These are phyloP conservation scores for Sclerotiophoma versabilis DNA, from an alignment of 2,329 filamentous ascomycete genomes.

Conservation along the genomic window DNA sequence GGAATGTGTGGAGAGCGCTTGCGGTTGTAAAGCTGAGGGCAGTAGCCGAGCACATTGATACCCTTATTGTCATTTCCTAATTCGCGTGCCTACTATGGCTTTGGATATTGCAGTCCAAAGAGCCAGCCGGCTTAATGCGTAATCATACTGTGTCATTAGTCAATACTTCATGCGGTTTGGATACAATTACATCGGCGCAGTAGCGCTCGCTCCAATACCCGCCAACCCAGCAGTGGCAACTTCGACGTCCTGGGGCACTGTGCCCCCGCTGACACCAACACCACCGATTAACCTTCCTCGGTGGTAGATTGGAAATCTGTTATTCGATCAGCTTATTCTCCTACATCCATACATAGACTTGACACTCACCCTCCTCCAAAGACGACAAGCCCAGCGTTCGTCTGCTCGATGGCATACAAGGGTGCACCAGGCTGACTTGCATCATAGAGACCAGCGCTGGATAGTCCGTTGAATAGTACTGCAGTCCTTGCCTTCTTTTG, in stretches of 20 bases:
- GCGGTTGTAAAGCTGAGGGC: neutral
- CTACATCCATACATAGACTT: neutral
- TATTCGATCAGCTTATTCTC: neutral
- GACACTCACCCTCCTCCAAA: constrained; percentile 36
- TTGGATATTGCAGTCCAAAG: too few species aligned
- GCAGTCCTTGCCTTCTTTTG: constrained; percentile 40
- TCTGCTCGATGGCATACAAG: constrained; percentile 34
- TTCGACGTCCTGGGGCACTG: constrained; percentile 35
- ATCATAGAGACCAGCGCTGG: constrained; percentile 21
- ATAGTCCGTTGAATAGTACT: constrained; percentile 37
- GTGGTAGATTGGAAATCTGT: constrained; percentile 33
- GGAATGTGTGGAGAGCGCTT: neutral
- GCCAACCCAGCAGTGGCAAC: constrained; percentile 22
- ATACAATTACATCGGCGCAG: constrained; percentile 1
- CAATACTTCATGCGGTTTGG: neutral
- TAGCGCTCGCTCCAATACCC: constrained; percentile 12
- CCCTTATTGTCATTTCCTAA: neutral
- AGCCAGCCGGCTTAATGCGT: too few species aligned
- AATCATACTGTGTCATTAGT: neutral
- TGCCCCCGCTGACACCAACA: constrained; percentile 40
- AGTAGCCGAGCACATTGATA: neutral
- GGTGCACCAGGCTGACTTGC: constrained; percentile 26
- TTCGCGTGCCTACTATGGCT: neutral
- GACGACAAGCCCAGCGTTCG: constrained; percentile 37
- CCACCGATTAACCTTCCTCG: constrained; percentile 36